Evolutionary conservation across 805 yeast genomes (phyloP).

Genomic region (Lachancea nothofagi): DNA sequence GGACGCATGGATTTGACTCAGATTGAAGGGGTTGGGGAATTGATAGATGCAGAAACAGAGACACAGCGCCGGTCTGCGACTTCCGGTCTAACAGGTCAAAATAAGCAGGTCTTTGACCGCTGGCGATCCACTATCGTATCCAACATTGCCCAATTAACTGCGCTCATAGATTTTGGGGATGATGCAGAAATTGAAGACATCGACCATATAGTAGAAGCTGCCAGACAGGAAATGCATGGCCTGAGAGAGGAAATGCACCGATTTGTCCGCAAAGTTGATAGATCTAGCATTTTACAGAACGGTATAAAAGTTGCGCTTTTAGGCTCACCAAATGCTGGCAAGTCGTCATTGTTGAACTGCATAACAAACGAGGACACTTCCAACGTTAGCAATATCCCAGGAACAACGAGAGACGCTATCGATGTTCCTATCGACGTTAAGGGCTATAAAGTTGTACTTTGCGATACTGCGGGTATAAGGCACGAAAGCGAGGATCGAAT

Average conservation of each 20-base stretch:
- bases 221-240: conserved; percentile 37
- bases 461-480: conserved; percentile 93
- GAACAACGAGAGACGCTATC: conserved; percentile 87
- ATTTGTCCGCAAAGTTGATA: conserved; percentile 41
- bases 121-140: conserved; percentile 70
- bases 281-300: conserved; percentile 56
- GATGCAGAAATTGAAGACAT: conserved; percentile 78
- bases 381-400: conserved; percentile 85
- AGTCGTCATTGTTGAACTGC: conserved; percentile 77
- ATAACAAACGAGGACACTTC: conserved; percentile 78
- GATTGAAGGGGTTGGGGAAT: conserved; percentile 81
- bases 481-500: conserved; percentile 46
- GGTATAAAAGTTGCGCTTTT: conserved; percentile 72
- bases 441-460: conserved; percentile 77
- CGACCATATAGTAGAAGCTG: conserved; percentile 46
- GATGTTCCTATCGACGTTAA: conserved; percentile 75
- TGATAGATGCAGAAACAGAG: conserved; percentile 93
- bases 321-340: conserved; percentile 97
- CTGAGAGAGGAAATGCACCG: conserved; percentile 42
- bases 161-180: conserved; percentile 91
- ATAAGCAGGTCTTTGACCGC: conserved; percentile 43
- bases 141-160: conserved; percentile 70
- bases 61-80: conserved; percentile 73
- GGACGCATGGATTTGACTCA: conserved; percentile 82
- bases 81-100: conserved; percentile 64